Base-by-base conservation (phyloP, 2,329 filamentous ascomycete genomes). In the Huntiella savannae region DNA sequence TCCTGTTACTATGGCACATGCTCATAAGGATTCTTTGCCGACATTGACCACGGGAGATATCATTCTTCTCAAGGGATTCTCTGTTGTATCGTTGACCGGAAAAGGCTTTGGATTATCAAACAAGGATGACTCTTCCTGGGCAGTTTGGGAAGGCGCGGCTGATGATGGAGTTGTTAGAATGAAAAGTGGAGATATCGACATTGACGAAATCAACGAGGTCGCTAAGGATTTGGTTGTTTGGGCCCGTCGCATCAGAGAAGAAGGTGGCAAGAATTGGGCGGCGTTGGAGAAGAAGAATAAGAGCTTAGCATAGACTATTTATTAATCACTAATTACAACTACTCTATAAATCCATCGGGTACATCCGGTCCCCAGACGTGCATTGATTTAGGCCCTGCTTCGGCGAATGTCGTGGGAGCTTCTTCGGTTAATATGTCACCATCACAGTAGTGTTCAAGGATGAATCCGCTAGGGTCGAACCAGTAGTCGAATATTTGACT, bases 391-490 rank as follows among this genome's bases (percentile, higher is more conserved):
- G 64, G 63, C 19, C 60, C 58, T 1, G 62, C 61, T 49, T 59
- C 53, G 10, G 56, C 63, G 10, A 53, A 56, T 51, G 69, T 64
- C 3, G 64, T 65, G 15, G 64, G 68, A 36, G 71, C 66, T 13
- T 63, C 69, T 50, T 72, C 64, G 49, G 72, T 63, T 2, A 82
- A 67, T 52, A 79, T 54, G 59, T 83, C 79, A 1, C 79, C 78
- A 56, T 82, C 79, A 12, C 77, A 73, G 54, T 82, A 83, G 58
- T 81, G 76, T 60, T 80, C 76, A 55, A 80, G 62, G 58, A 80
- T 78, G 55, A 78, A 77, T 0, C 65, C 64, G 3, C 63, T 67
- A 0, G 71, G 70, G 58, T 81, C 77, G 55, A 72, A 56, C 55
- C 56, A 58, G 48, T 58, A 58, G 42, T 58, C 56, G 53, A 83